Evolutionary conservation across 2,329 filamentous ascomycete genomes (phyloP).

Genomic region (Fonsecaea monophora): DNA sequence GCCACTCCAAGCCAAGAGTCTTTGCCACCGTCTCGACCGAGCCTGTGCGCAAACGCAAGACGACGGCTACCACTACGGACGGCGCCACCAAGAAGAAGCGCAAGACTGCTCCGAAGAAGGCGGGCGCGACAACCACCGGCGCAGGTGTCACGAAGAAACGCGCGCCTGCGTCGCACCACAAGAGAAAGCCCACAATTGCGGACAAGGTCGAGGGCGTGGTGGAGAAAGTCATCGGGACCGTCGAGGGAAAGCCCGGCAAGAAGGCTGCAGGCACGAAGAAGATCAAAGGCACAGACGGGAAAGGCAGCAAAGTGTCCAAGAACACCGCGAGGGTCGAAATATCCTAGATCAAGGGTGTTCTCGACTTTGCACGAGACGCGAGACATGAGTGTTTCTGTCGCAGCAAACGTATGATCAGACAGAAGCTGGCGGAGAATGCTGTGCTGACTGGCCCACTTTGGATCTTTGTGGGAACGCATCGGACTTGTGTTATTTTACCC

Average conservation of each 20-base stretch:
- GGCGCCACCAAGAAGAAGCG: constrained; percentile 27
- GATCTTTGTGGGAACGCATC: neutral
- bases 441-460: neutral
- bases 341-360: neutral
- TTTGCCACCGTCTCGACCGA: constrained; percentile 35
- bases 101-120: constrained; percentile 21
- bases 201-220: constrained; percentile 45
- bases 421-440: neutral
- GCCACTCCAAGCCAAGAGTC: constrained; percentile 41
- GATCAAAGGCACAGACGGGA: constrained; percentile 32
- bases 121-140: constrained; percentile 1
- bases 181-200: constrained; percentile 42
- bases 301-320: constrained; percentile 5
- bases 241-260: constrained; percentile 48
- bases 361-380: neutral
- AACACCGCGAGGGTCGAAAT: constrained; percentile 8
- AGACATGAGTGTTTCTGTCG: neutral
- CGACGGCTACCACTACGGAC: constrained; percentile 19
- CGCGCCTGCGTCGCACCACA: constrained; percentile 33
- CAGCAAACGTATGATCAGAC: neutral
- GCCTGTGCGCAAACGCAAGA: constrained; percentile 38
- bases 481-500: neutral
- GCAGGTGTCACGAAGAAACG: constrained; percentile 36
- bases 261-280: constrained; percentile 51
- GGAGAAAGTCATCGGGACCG: constrained; percentile 39